Evolutionary conservation across 2,329 filamentous ascomycete genomes (phyloP).

Genomic region (Pseudohalonectria lignicola): DNA sequence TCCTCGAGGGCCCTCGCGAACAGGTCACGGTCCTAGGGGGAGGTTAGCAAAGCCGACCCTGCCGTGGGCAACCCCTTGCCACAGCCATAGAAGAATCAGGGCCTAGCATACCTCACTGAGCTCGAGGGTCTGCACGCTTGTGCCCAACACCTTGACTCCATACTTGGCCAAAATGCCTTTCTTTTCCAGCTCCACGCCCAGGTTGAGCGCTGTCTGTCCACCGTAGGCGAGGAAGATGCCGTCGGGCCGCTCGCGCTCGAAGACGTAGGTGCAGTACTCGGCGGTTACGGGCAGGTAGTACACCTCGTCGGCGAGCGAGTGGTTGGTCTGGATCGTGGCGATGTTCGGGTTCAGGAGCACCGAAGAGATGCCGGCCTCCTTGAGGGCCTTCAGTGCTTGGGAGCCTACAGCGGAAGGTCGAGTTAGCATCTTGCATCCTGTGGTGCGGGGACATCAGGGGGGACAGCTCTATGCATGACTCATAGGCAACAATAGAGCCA

Average conservation of each 20-base stretch:
- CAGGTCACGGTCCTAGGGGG: slow-evolving; percentile 64
- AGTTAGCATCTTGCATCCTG: not conserved
- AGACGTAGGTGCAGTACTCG: slow-evolving; percentile 95
- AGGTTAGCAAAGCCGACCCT: not conserved
- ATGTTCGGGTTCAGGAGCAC: slow-evolving; percentile 98
- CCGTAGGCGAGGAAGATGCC: slow-evolving; percentile 96
- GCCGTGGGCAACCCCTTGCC: not conserved
- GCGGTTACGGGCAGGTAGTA: slow-evolving; percentile 97
- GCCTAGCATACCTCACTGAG: slow-evolving; percentile 50
- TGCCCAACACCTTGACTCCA: slow-evolving; percentile 90
- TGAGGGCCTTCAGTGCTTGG: slow-evolving; percentile 92
- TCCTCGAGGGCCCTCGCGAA: slow-evolving; percentile 94
- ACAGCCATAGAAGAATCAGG: not conserved
- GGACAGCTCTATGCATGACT: slow-evolving; percentile 12
- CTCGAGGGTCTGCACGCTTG: slow-evolving; percentile 87
- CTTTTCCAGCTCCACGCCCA: slow-evolving; percentile 95
- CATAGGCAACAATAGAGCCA: slow-evolving; percentile 7
- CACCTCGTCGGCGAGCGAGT: slow-evolving; percentile 90
- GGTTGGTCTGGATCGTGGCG: slow-evolving; percentile 94
- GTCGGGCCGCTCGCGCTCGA: slow-evolving; percentile 90
- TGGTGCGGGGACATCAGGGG: not conserved
- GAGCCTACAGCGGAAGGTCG: slow-evolving; percentile 48
- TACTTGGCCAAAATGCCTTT: slow-evolving; percentile 93
- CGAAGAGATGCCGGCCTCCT: slow-evolving; percentile 84
- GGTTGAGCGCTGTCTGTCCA: slow-evolving; percentile 91